Conservation (phyloP, 2,329 filamentous ascomycete genomes). For the Cordyceps farinosa region DNA sequence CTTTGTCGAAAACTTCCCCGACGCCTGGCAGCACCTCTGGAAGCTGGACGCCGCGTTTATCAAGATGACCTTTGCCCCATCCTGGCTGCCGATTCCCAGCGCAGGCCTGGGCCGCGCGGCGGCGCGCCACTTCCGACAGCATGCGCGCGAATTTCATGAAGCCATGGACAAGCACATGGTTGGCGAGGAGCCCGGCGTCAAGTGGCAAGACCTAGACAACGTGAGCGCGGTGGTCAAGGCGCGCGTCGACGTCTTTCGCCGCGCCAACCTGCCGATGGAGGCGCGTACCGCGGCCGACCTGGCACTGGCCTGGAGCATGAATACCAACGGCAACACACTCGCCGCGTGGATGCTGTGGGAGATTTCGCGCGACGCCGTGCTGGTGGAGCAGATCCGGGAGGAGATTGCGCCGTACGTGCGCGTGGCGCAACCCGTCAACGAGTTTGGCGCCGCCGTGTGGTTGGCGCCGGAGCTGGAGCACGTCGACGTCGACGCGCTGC, state of each 20-base stretch:
- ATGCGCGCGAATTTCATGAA: constrained; percentile 33
- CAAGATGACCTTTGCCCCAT: constrained; percentile 30
- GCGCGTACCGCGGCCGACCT: constrained; percentile 35
- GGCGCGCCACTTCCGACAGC: constrained; percentile 27
- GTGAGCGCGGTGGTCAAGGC: constrained; percentile 32
- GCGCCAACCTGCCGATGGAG: constrained; percentile 29
- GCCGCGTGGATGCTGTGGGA: constrained; percentile 42
- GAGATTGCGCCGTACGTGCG: constrained; percentile 35
- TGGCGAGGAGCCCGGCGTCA: constrained; percentile 30
- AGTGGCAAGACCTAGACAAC: constrained; percentile 37
- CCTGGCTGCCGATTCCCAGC: constrained; percentile 32
- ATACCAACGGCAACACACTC: constrained; percentile 36
- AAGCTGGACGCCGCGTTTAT: constrained; percentile 34
- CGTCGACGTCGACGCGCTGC: constrained; percentile 35
- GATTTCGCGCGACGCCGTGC: constrained; percentile 36
- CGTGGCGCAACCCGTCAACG: constrained; percentile 32
- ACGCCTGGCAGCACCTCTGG: constrained; percentile 38
- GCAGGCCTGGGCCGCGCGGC: constrained; percentile 32
- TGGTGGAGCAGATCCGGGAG: constrained; percentile 36
- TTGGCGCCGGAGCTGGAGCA: constrained; percentile 32
- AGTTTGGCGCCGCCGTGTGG: constrained; percentile 36
- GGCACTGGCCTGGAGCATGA: constrained; percentile 36
- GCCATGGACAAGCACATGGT: constrained; percentile 34
- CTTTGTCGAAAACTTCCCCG: constrained; percentile 39
- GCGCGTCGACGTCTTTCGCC: constrained; percentile 29